These are phyloP conservation scores for Articulospora tetracladia DNA, from an alignment of 495 filamentous ascomycete genomes.

Conservation along the genomic window DNA sequence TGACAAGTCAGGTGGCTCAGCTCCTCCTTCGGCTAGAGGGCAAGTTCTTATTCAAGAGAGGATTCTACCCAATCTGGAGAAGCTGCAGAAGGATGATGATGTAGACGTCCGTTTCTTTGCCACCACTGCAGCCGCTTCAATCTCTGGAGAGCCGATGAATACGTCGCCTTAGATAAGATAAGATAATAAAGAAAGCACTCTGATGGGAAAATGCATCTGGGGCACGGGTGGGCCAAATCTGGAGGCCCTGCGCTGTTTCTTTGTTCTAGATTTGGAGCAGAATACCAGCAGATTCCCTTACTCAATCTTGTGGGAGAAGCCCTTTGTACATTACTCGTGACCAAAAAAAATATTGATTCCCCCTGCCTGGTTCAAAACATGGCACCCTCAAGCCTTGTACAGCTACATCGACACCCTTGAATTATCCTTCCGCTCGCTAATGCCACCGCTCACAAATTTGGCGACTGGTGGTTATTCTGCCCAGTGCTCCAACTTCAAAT, in stretches of 20 bases:
- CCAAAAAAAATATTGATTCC: not conserved
- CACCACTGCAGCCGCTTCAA: conserved; percentile 43
- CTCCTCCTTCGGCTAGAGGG: conserved; percentile 62
- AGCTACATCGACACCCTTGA: no score
- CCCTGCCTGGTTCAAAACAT: not conserved
- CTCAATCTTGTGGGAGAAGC: not conserved
- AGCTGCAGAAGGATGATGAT: conserved; percentile 92
- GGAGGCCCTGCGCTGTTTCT: conserved; percentile 14
- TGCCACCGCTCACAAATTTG: not conserved
- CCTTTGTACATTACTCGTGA: conserved; percentile 5
- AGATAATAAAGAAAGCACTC: conserved; percentile 22
- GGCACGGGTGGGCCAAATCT: conserved; percentile 10
- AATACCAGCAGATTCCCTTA: conserved; percentile 25
- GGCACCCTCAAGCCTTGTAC: not conserved
- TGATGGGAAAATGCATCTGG: conserved; percentile 22
- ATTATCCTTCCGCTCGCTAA: no score
- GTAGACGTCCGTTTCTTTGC: conserved; percentile 98
- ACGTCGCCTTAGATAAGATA: conserved; percentile 49
- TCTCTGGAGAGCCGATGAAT: conserved; percentile 52
- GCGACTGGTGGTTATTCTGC: not conserved
- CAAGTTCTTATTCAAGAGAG: conserved; percentile 82
- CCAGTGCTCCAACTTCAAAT: not conserved
- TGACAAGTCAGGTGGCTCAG: conserved; percentile 67
- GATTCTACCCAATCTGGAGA: conserved; percentile 87
- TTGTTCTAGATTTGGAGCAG: conserved; percentile 23